Base-by-base conservation (phyloP, 106 monocot genomes). In the Apostasia shenzhenica region DNA sequence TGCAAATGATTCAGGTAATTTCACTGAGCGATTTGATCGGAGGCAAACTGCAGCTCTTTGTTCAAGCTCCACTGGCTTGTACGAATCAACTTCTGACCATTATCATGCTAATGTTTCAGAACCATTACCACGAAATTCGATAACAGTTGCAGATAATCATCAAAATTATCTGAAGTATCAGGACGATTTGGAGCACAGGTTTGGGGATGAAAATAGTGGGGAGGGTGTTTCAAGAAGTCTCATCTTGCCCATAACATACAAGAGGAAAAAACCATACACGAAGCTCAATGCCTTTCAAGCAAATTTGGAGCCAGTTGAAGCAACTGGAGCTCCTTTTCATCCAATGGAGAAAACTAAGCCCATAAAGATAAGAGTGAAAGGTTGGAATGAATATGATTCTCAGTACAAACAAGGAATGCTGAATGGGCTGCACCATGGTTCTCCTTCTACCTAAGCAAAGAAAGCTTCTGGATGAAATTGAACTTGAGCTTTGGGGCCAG, bases 191-290 rank as follows among this genome's bases (percentile, higher is more conserved):
- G 52, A 72, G 42, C 63, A 72, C 8, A 14, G 0, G 42, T 42
- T 1, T 41, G 41, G 53, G 39, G 14, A 51, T 6, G 26, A 13
- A 14, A 14, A 51, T 5, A 10, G 52, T 52, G 52, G n/a, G 1
- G 53, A 68, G 42, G 63, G 63, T 26, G 65, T 45, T 55, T 63
- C 55, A 63, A 64, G 52, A 67, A 68, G 46, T 26, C 63, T 50
- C 60, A 65, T 65, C 54, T 68, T 80, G 62, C 87, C 83, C 37
- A 78, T 83, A 71, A 83, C 80, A 55, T 87, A 75, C 63, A 80
- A 76, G 67, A n/a, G 87, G 55, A 83, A 83, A 69, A 87, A 83
- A 57, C 59, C 59, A 14, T 45, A 54, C 44, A 66, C 11, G 13
- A 80, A 81, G 77, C 78, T 50, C 57, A 68, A 42, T 48, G 2